phyloP scores from a whole-genome alignment of 306 rosid species.

The Urtica urens region DNA sequence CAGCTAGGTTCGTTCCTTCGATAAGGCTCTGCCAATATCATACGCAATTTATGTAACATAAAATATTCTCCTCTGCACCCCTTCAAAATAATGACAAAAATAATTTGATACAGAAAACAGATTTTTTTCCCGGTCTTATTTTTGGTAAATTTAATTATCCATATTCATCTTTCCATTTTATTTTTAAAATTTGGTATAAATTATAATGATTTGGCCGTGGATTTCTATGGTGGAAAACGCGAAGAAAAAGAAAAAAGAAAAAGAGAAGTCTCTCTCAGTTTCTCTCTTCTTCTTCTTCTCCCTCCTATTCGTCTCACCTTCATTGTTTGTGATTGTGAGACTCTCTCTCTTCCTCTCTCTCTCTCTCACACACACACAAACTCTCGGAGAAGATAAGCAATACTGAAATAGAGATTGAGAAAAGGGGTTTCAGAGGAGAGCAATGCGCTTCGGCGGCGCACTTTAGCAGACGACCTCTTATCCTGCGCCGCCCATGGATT shows the following conservation, averaged over 20 bases:
- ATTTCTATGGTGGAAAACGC: conserved; percentile 43
- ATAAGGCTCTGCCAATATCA: conserved; percentile 10
- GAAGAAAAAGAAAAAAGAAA: conserved; percentile 19
- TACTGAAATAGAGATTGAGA: conserved; percentile 3
- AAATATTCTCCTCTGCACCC: background rate
- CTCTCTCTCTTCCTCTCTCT: conserved; percentile 4
- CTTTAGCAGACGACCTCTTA: conserved; percentile 6
- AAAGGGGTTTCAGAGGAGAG: conserved; percentile 6
- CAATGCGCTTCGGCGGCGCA: conserved; percentile 20
- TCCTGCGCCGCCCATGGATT: conserved; percentile 11
- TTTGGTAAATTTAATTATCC: background rate
- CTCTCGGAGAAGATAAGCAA: conserved; percentile 6
- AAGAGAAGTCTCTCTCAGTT: background rate
- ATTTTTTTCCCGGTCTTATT: background rate
- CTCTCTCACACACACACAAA: background rate
- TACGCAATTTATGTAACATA: conserved; percentile 3
- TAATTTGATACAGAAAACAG: too few species aligned
- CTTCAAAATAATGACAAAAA: too few species aligned
- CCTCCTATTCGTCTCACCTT: too few species aligned
- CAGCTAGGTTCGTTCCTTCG: conserved; percentile 23
- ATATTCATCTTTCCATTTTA: background rate
- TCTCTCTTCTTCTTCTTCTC: background rate
- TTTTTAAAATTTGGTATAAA: background rate
- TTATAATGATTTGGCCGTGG: conserved; percentile 17
- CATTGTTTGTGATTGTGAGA: too few species aligned